Base-by-base conservation (phyloP, 148 eudicot genomes). In the Rhododendron kiyosumense region DNA sequence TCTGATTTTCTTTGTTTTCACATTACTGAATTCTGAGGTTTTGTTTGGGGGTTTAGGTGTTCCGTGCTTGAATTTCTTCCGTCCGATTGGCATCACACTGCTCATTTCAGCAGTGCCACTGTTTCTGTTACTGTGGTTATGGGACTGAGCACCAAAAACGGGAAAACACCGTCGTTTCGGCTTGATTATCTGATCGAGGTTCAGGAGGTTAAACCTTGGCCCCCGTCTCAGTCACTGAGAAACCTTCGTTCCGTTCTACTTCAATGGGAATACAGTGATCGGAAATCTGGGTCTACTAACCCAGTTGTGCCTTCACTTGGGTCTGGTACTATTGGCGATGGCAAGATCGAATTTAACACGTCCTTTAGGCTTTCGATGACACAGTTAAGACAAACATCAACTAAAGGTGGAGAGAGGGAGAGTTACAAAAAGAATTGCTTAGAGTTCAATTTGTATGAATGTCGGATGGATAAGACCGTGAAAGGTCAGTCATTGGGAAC, bases 141-240 rank as follows among this genome's bases (percentile, higher is more conserved):
- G 84, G 96, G 99, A 78, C 78, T 88, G 54, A 94, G 84, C 90
- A 85, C 90, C 81, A 95, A 94, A 89, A 91, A 63, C 77, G 89
- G 95, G 89, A 94, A 90, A 85, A 91, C 92, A 83, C 92, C 94
- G 34, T 89, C 93, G n/a, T 88, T 91, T 38, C 96, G 95, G 45
- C 89, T 91, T 49, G 98, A 95, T 43, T 95, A 92, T 85, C 73
- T 86, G 26, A 88, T 97, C 61, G 91, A 90, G 84, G 84, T 97
- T 86, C 90, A 93, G 83, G 99, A 95, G 86, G 93, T 97, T 61
- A 97, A 95, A 87, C 99, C 99, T 61, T 97, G 99, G 99, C 98
- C 99, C 18, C 98, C 99, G 38, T 95, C 98, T 63, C 96, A 94
- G 83, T 94, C 95, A 28, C 78, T 95, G 77, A 94, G 93, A 84